Evolutionary conservation across 1,139 yeast genomes (phyloP).

Genomic region (Suhomyces panamericanus): DNA sequence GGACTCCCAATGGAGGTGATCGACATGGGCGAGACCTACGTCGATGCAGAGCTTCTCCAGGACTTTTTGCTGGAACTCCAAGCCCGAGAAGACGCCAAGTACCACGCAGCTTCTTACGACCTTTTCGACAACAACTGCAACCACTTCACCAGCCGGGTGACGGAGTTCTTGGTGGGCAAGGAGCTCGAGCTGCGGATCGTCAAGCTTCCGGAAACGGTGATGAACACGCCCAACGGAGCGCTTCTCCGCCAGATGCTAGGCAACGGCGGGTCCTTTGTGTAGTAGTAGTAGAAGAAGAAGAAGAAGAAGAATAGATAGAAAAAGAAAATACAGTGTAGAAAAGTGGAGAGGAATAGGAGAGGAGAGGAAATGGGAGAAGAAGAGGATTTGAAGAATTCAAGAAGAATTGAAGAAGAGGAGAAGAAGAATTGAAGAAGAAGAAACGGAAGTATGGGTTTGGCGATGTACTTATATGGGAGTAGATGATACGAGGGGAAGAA

Average conservation of each 20-base stretch:
- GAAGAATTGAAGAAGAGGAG: too few species aligned
- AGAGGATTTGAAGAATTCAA: too few species aligned
- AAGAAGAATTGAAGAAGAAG: too few species aligned
- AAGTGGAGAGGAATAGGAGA: background rate
- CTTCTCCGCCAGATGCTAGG: conserved; percentile 39
- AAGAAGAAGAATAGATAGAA: too few species aligned
- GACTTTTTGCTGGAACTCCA: conserved; percentile 55
- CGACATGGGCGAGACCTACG: conserved; percentile 54
- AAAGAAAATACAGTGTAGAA: background rate
- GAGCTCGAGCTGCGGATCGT: conserved; percentile 50
- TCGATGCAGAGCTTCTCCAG: conserved; percentile 51
- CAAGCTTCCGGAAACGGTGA: conserved; percentile 55
- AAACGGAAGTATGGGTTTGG: too few species aligned
- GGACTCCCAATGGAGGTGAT: conserved; percentile 57
- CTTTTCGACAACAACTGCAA: conserved; percentile 69
- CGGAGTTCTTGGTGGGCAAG: conserved; percentile 60
- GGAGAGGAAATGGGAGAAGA: too few species aligned
- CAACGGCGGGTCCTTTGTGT: conserved; percentile 9
- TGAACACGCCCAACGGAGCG: conserved; percentile 61
- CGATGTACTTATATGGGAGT: too few species aligned
- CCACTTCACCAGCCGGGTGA: conserved; percentile 59
- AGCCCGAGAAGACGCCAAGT: conserved; percentile 39
- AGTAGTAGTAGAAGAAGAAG: background rate
- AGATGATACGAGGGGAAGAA: too few species aligned
- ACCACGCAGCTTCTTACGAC: conserved; percentile 52